Base-by-base conservation (phyloP, 1,139 yeast species). In the Yamadazyma aaseri region DNA sequence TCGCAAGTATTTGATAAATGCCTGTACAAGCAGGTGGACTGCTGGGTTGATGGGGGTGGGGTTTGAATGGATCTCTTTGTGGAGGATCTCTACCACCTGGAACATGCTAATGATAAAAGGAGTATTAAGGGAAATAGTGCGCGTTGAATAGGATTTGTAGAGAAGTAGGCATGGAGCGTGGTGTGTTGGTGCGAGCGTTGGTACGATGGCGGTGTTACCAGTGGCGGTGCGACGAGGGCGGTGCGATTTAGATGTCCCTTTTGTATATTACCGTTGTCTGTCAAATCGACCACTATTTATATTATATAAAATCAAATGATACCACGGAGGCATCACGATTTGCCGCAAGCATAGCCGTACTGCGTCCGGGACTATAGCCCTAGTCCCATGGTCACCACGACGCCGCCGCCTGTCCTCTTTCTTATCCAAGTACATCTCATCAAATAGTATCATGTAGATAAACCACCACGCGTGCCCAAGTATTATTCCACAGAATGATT, bases 271-370 rank as follows among this genome's bases (percentile, higher is more conserved):
- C n/a, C n/a, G n/a, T n/a, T n/a, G n/a, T n/a, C n/a, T n/a, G n/a
- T 6, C 12, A 11, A 22, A 42, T 20, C 41, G 20, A 5, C 38
- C 39, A 15, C 34, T 28, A n/a, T 22, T 29, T 12, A 45, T 45
- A 29, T 43, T 45, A 10, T 33, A 23, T 2, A 42, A 11, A 7
- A 45, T 34, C 2, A 51, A 28, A 67, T 69, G 63, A 42, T 66
- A 64, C 71, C 72, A 65, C 1, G 71, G 71, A 3, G 73, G 73
- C n/a, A 63, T n/a, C n/a, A n/a, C n/a, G n/a, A n/a, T n/a, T n/a
- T n/a, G n/a, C n/a, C n/a, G n/a, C n/a, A n/a, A n/a, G n/a, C n/a
- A n/a, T n/a, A n/a, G n/a, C n/a, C n/a, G n/a, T n/a, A n/a, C n/a
- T n/a, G n/a, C n/a, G n/a, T n/a, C n/a, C 9, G 44, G 35, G 17